These are phyloP conservation scores for Quercus cerris DNA, from an alignment of 306 rosid species.

Conservation along the genomic window DNA sequence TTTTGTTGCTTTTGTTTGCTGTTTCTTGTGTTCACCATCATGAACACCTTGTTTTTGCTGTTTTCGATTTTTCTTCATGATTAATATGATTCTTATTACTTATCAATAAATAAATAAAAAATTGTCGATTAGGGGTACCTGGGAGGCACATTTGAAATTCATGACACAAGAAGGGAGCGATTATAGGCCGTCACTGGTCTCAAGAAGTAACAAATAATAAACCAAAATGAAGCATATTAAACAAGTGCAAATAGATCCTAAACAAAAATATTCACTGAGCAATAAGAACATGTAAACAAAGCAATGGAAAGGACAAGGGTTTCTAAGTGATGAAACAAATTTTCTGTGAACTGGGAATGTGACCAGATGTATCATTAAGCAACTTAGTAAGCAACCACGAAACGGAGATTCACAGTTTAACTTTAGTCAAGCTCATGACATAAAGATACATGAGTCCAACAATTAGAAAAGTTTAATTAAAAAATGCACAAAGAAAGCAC, in stretches of 20 bases:
- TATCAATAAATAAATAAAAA: background rate
- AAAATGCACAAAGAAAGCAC: background rate
- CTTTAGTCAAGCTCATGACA: background rate
- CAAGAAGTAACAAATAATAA: background rate
- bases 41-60: too few relatives aligned
- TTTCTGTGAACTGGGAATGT: too few relatives aligned
- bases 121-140: background rate
- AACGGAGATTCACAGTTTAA: background rate
- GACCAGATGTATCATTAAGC: background rate
- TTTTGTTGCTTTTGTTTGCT: too few relatives aligned
- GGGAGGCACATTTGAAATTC: background rate
- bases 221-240: background rate
- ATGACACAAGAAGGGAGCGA: background rate
- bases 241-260: background rate
- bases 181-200: background rate
- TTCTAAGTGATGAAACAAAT: too few relatives aligned
- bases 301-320: background rate
- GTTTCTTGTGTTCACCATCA: too few relatives aligned
- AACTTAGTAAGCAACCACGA: background rate
- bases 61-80: too few relatives aligned
- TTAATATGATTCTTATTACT: too few relatives aligned
- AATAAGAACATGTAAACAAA: background rate
- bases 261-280: background rate
- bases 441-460: background rate
- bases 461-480: background rate